Base-by-base conservation (phyloP, 805 yeast species). In the Suhomyces pyralidae region DNA sequence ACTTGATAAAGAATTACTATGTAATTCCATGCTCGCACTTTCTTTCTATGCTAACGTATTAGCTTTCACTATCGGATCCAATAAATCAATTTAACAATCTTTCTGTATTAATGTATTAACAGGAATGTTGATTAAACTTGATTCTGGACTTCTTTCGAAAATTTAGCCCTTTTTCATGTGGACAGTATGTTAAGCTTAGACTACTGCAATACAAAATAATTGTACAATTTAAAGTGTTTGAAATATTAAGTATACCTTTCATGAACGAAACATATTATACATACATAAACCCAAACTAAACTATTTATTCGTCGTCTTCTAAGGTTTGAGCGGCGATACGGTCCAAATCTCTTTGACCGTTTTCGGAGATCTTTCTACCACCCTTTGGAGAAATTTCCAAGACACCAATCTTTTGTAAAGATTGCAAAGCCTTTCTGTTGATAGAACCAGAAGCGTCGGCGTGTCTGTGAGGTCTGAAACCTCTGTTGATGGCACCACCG, bases 341-440 rank as follows among this genome's bases (percentile, higher is more conserved):
- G 84, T 94, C 99, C 83, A 94, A 88, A 84, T 94, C 99, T 90
- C 99, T 92, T 84, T 93, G 98, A 78, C 99, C 99, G 82, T 91
- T 89, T 78, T 90, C 97, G 62, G 97, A 88, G 86, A 94, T 90
- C 81, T 92, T 90, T 87, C 99, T 94, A 80, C 99, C 99, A 78
- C 97, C 97, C 82, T 90, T 90, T 81, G 91, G 89, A 76, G 96
- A 85, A 77, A 88, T 83, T 83, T 93, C 99, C 69, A 94, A 82
- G 68, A 94, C 90, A 79, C 98, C 98, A 64, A 94, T 88, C 85
- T 93, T 92, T 86, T 92, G 97, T 74, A 94, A 89, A 71, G 98
- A 86, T 83, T 94, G 99, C 74, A 94, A 84, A 67, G 89, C 97
- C 81, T 81, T 92, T 88, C 99, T 91, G 97, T 94, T 94, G 77